These are phyloP conservation scores for Lactifluus echinatus DNA, from an alignment of 768 basidiomycete genomes.

Conservation along the genomic window DNA sequence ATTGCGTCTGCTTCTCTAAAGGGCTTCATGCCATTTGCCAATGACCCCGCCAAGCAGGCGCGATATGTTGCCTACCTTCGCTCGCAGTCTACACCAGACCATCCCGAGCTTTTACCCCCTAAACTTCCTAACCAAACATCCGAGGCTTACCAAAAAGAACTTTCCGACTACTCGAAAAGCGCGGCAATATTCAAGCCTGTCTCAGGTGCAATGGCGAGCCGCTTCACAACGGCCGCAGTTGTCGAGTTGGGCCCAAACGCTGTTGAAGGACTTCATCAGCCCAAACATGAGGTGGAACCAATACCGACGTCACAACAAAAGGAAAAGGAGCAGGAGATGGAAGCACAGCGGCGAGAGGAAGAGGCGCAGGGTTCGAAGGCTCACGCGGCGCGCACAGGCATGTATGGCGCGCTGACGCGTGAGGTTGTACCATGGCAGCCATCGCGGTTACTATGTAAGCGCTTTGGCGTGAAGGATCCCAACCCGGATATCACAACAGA, in stretches of 20 bases:
- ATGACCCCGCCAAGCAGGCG: constrained; percentile 68
- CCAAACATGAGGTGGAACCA: constrained; percentile 39
- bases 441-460: constrained; percentile 78
- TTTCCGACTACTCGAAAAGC: constrained; percentile 78
- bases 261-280: constrained; percentile 47
- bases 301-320: constrained; percentile 18
- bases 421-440: constrained; percentile 73
- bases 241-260: constrained; percentile 57
- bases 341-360: constrained; percentile 35
- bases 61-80: constrained; percentile 79
- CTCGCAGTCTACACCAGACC: constrained; percentile 49
- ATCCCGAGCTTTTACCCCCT: constrained; percentile 39
- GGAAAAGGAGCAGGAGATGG: constrained; percentile 35
- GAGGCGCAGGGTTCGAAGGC: constrained; percentile 68
- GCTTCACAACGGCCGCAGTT: constrained; percentile 79
- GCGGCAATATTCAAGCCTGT: constrained; percentile 89
- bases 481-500: constrained; percentile 44
- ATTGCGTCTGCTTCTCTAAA: constrained; percentile 78
- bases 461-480: constrained; percentile 89
- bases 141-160: constrained; percentile 72
- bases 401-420: constrained; percentile 86
- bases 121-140: constrained; percentile 48
- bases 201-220: constrained; percentile 83
- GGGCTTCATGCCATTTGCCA: constrained; percentile 85
- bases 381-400: constrained; percentile 75